Base-by-base conservation (phyloP, 352 stramenopile genomes). In the Phytopythium litorale region DNA sequence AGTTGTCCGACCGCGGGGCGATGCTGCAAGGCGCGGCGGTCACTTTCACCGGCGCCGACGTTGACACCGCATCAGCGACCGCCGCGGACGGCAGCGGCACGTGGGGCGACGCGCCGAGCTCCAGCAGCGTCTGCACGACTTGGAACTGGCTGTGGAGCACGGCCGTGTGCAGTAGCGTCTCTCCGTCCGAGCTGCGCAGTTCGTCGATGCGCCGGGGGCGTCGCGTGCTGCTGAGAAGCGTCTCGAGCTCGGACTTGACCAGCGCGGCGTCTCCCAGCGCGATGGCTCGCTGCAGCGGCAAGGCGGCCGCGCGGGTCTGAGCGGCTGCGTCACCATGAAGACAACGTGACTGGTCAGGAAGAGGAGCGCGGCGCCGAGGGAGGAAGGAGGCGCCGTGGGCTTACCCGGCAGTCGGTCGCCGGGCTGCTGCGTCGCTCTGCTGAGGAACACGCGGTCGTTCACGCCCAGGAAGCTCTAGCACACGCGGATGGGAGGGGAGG, bases 131-230 rank as follows among this genome's bases (percentile, higher is more conserved):
- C 64, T 84, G 79, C 28, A 78, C 79, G 19, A 84, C 73, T 4
- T 60, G 57, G 30, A 81, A 60, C 32, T 85, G 75, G 15, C 77
- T 33, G 53, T 91, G 78, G 21, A 92, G 68, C 40, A 89, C 81
- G 6, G 83, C 83, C 0, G 73, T 84, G 51, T 92, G 83, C 40
- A 92, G 69, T 21, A 89, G 51, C 32, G 78, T 89, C 61, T 92
- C 83, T 33, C 81, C 81, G 48, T 79, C 69, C n/a, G 64, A 66
- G 57, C 85, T 88, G 43, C 70, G 68, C 23, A 59, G 25, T 4
- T 46, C 52, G 38, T 64, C 65, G 38, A 70, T 33, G 33, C 16
- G 19, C 9, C 23, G 51, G 13, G 13, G 64, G 42, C 7, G 58
- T 37, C 23, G 40, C 25, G 28, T 30, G 48, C 48, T n/a, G 33